phyloP scores from a whole-genome alignment of 495 filamentous ascomycete species.

The Aspergillus homomorphus region DNA sequence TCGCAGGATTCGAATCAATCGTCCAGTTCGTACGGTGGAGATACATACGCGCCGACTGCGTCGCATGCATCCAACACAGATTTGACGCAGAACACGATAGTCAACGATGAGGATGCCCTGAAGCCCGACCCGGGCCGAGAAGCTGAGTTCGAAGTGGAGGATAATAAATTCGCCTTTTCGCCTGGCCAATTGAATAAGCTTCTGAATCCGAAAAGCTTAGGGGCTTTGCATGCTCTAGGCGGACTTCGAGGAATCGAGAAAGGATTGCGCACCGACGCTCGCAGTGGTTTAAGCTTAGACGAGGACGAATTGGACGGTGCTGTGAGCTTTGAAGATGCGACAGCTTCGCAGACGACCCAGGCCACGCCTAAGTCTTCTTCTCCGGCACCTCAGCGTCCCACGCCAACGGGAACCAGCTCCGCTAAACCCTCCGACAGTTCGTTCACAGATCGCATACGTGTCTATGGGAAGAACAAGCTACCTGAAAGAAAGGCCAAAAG shows the following conservation, averaged over 20 bases:
- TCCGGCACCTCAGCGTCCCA: constrained; percentile 27
- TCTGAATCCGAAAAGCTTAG: constrained; percentile 75
- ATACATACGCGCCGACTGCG: constrained; percentile 42
- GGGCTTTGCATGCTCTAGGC: constrained; percentile 75
- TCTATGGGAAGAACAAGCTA: constrained; percentile 67
- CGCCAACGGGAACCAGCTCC: constrained; percentile 23
- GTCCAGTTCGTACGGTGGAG: constrained; percentile 50
- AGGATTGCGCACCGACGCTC: constrained; percentile 67
- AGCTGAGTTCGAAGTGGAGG: constrained; percentile 65
- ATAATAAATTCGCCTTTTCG: constrained; percentile 80
- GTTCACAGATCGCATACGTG: constrained; percentile 62
- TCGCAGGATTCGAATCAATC: constrained; percentile 53
- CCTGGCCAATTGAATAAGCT: constrained; percentile 79
- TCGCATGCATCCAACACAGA: constrained; percentile 35
- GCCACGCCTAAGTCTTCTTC: constrained; percentile 29
- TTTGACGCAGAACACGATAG: constrained; percentile 36
- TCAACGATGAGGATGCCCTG: constrained; percentile 59
- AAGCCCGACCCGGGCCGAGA: constrained; percentile 69
- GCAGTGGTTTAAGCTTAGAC: constrained; percentile 70
- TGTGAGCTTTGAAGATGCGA: constrained; percentile 71
- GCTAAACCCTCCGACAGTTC: constrained; percentile 31
- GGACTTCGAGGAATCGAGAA: constrained; percentile 73
- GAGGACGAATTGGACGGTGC: constrained; percentile 61
- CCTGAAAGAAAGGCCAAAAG: constrained; percentile 70
- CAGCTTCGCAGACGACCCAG: constrained; percentile 21